Conservation (phyloP, 257 asterid genomes). For the Rubia yunnanensis region DNA sequence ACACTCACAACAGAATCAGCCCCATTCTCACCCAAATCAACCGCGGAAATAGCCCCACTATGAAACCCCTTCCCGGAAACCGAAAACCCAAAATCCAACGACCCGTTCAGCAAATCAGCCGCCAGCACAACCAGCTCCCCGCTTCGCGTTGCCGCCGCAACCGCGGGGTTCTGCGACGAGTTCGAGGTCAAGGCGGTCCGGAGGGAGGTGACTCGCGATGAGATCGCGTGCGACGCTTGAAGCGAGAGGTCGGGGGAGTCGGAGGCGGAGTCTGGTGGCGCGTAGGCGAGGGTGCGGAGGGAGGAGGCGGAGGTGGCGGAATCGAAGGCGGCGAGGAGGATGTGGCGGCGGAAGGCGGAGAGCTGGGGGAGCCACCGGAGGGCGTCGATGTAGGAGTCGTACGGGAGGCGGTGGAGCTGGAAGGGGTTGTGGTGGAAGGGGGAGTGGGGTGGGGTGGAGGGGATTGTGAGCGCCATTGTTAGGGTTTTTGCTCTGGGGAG, state of each 20-base stretch:
- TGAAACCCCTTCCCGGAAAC: conserved; percentile 50
- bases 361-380: conserved; percentile 79
- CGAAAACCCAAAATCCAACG: conserved; percentile 32
- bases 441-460: conserved; percentile 13
- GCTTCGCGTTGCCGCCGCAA: conserved; percentile 56
- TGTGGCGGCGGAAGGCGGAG: conserved; percentile 66
- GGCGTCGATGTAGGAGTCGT: conserved; percentile 53
- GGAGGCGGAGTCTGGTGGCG: conserved; percentile 20
- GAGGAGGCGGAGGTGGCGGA: conserved; percentile 47
- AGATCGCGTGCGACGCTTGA: conserved; percentile 36
- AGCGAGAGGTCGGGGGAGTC: conserved; percentile 17
- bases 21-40: conserved; percentile 66
- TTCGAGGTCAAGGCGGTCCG: conserved; percentile 27
- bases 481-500: not conserved
- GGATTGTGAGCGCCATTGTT: conserved; percentile 23
- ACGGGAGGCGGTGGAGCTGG: conserved; percentile 55
- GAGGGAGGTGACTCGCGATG: conserved; percentile 56
- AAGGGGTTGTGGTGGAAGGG: conserved; percentile 7
- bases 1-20: conserved; percentile 66
- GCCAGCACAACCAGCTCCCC: conserved; percentile 45
- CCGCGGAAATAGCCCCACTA: conserved; percentile 40
- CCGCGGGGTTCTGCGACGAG: conserved; percentile 33
- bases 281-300: conserved; percentile 39
- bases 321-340: conserved; percentile 58
- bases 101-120: conserved; percentile 41